phyloP scores from a whole-genome alignment of 768 basidiomycete species.

The Suillus alpinus region DNA sequence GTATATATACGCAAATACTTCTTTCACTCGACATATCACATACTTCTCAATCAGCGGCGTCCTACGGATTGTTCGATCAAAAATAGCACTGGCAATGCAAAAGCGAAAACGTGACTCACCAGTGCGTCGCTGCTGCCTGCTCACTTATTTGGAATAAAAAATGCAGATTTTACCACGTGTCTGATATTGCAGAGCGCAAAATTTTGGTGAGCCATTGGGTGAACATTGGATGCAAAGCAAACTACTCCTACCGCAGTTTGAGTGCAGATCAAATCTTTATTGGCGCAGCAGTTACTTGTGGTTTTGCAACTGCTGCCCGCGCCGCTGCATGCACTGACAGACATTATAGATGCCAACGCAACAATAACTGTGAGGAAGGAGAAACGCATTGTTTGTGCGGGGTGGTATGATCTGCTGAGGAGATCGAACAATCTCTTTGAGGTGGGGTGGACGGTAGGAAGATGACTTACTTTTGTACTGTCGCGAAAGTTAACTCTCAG shows the following conservation, averaged over 20 bases:
- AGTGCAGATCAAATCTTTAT: not conserved
- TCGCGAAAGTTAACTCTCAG: not conserved
- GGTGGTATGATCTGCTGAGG: not conserved
- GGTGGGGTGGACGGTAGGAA: not conserved
- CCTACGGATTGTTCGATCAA: not conserved
- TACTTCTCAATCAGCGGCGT: not conserved
- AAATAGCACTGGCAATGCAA: not conserved
- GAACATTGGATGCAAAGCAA: too few species aligned
- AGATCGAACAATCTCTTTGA: not conserved
- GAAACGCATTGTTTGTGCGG: not conserved
- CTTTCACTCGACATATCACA: not conserved
- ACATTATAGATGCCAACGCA: not conserved
- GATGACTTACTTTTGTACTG: not conserved
- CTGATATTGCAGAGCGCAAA: too few species aligned
- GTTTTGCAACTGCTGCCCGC: fast-evolving
- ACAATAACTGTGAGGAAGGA: not conserved
- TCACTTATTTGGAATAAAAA: not conserved
- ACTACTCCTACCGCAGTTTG: not conserved
- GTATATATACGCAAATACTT: too few species aligned
- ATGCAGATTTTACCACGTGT: too few species aligned
- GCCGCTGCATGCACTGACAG: not conserved
- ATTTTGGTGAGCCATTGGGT: too few species aligned
- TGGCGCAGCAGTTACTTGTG: not conserved
- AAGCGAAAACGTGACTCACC: not conserved
- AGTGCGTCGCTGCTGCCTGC: not conserved